Evolutionary conservation across 495 filamentous ascomycete species (phyloP).

Genomic region (Lasiosphaeriaceae sp.): DNA sequence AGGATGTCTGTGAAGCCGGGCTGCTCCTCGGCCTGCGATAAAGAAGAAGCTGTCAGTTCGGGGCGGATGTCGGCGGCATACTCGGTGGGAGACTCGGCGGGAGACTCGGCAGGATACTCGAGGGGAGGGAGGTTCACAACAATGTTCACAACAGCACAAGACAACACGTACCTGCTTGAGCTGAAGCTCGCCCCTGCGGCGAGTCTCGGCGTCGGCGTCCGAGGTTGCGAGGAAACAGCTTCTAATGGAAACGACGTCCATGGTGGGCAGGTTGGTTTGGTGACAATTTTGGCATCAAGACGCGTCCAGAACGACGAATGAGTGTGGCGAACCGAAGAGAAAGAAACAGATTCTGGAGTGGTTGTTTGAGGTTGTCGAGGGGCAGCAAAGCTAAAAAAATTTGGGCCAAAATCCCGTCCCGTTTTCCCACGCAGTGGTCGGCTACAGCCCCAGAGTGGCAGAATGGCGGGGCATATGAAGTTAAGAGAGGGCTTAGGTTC

Average conservation of each 20-base stretch:
- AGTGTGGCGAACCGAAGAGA: slow-evolving; percentile 8
- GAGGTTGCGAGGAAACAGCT: slow-evolving; percentile 86
- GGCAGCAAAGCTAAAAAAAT: slow-evolving; percentile 30
- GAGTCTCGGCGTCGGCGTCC: slow-evolving; percentile 75
- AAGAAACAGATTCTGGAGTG: slow-evolving; percentile 16
- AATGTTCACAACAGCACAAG: not conserved
- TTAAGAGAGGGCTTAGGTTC: slow-evolving; percentile 4
- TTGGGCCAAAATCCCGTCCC: slow-evolving; percentile 30
- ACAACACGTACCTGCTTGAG: slow-evolving; percentile 76
- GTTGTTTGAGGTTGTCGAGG: slow-evolving; percentile 18
- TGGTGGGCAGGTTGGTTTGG: slow-evolving; percentile 41
- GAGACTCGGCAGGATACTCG: too few species aligned
- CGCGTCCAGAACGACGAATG: slow-evolving; percentile 7
- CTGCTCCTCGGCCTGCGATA: slow-evolving; percentile 79
- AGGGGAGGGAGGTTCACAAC: too few species aligned
- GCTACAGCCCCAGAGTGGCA: slow-evolving; percentile 19
- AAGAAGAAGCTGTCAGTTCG: slow-evolving; percentile 4
- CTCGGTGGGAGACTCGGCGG: too few species aligned
- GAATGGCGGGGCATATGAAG: slow-evolving; percentile 25
- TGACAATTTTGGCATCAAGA: slow-evolving; percentile 29
- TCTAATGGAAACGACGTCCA: slow-evolving; percentile 86
- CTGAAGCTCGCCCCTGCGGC: slow-evolving; percentile 85
- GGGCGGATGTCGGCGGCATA: too few species aligned
- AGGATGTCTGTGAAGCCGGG: slow-evolving; percentile 87
- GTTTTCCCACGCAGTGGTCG: not conserved